Evolutionary conservation across 805 yeast species (phyloP), one percentile per base, ranked within the genome.

Genomic region (Saccharomycopsis malanga): DNA sequence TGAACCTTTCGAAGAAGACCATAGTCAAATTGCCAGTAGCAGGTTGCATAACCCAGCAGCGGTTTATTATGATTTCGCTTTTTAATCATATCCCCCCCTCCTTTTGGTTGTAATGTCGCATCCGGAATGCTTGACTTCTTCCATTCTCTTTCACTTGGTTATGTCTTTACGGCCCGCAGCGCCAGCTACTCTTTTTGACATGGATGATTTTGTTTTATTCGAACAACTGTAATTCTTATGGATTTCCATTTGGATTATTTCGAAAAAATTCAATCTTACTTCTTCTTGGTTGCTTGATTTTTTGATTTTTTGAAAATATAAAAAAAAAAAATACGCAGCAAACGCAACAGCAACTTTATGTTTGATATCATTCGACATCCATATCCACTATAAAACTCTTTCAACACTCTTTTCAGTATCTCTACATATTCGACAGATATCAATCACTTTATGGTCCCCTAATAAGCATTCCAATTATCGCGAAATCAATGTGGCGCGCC

Each of bases 1-100:
- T 22, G 50, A 46, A 7, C 42, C 47, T 21, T 46, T 43, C 27
- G 39, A 42, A 29, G 45, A 42, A 27, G 44, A 44, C 41, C 34
- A n/a, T 15, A 12, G 42, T 35, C 42, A 29, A 22, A 35, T 9
- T 34, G 23, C 17, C 17, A 43, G 50, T 46, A 46, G 49, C 51
- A 40, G 53, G 48, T 46, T 50, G 53, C 53, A 50, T 50, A 50
- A 50, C 50, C 51, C 53, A 50, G 53, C 53, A 42, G 53, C 41
- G 51, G 50, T 50, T 42, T 46, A 42, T 23, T 41, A 44, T 29
- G 27, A 32, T 40, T 34, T 46, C 34, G 18, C 10, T 17, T 27
- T 42, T 42, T 36, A 25, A 25, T 4, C 9, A 4, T 15, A 3
- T 40, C 9, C 34, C 21, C 38, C 22, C 21, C 15, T 39, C 25